Evolutionary conservation across 805 yeast species (phyloP).

Genomic region (Pichia kluyveri): DNA sequence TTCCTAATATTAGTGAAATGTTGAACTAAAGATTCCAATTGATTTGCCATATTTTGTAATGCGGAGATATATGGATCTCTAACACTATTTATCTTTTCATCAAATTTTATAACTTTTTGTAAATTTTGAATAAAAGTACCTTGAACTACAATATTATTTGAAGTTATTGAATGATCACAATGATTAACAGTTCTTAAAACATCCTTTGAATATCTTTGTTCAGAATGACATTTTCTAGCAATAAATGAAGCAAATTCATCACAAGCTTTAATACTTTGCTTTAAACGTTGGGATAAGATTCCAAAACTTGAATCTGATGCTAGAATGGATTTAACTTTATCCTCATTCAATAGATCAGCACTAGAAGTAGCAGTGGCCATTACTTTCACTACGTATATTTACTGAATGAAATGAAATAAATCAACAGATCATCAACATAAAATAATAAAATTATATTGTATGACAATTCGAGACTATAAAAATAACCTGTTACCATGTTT

Average conservation of each 20-base stretch:
- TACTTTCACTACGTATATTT: no score
- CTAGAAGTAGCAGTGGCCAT: not conserved
- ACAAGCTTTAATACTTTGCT: constrained; percentile 71
- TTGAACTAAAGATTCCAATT: constrained; percentile 59
- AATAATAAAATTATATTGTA: no score
- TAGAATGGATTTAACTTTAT: constrained; percentile 42
- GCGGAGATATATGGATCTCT: constrained; percentile 72
- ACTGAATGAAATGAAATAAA: no score
- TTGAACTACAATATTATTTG: constrained; percentile 31
- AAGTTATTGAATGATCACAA: constrained; percentile 19
- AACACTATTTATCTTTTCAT: constrained; percentile 62
- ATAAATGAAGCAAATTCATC: constrained; percentile 79
- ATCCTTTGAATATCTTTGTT: constrained; percentile 70
- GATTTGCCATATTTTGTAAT: constrained; percentile 78
- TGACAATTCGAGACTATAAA: no score
- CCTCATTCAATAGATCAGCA: constrained; percentile 35
- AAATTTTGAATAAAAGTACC: constrained; percentile 55
- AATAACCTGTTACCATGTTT: no score
- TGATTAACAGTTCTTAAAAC: constrained; percentile 60
- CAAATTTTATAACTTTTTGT: constrained; percentile 63
- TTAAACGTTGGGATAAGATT: constrained; percentile 59
- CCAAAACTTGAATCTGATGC: constrained; percentile 73
- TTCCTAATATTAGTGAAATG: constrained; percentile 71
- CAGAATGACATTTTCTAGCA: constrained; percentile 68
- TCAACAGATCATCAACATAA: no score